These are phyloP conservation scores for Craspedostauros australis DNA, from an alignment of 108 stramenopile genomes.

Conservation along the genomic window DNA sequence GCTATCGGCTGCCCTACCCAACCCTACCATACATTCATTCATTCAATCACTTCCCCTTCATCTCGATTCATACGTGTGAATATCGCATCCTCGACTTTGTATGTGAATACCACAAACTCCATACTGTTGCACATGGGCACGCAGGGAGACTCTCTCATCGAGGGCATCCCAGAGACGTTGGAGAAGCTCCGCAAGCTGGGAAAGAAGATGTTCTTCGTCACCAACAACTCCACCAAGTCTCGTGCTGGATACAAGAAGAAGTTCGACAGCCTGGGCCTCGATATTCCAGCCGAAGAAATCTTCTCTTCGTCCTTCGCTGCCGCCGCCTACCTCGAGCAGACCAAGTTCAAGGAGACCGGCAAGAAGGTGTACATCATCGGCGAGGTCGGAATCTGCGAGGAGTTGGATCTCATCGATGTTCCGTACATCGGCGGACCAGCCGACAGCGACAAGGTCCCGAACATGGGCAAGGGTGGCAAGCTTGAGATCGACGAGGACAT, in stretches of 20 bases:
- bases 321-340: constrained; percentile 96
- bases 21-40: too few relatives aligned
- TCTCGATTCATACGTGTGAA: too few relatives aligned
- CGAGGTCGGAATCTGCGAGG: constrained; percentile 93
- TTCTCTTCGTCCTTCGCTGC: constrained; percentile 94
- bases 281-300: constrained; percentile 90
- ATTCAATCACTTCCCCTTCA: too few relatives aligned
- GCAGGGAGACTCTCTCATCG: constrained; percentile 88
- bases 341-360: constrained; percentile 88
- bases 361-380: constrained; percentile 97
- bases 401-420: constrained; percentile 91
- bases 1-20: too few relatives aligned
- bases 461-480: constrained; percentile 87
- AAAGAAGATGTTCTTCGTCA: constrained; percentile 96
- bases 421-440: constrained; percentile 92
- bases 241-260: constrained; percentile 89
- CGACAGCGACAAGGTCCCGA: constrained; percentile 76
- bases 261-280: constrained; percentile 86
- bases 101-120: too few relatives aligned
- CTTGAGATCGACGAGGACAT: constrained; percentile 87
- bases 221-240: constrained; percentile 97
- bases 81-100: too few relatives aligned
- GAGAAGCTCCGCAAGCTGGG: constrained; percentile 76
- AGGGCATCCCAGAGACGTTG: constrained; percentile 89
- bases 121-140: neutral